These are phyloP conservation scores for Mortierella sp. DNA, from an alignment of 371 early-diverging fungal genomes.

Conservation along the genomic window DNA sequence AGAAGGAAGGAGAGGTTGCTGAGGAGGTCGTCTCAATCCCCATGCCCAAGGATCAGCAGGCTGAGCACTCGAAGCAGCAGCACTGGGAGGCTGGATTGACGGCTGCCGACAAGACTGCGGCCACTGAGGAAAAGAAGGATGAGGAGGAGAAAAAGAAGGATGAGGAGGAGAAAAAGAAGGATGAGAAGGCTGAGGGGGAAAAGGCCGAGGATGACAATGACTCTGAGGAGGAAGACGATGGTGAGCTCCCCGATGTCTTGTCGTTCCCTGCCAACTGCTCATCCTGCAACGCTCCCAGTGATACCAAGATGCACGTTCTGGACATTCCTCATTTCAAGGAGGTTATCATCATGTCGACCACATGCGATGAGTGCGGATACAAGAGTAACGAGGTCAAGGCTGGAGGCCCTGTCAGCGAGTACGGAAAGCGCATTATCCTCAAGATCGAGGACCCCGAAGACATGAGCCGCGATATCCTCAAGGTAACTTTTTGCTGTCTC, in stretches of 20 bases:
- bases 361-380: constrained; percentile 93
- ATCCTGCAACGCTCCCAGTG: constrained; percentile 83
- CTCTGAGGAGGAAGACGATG: constrained; percentile 57
- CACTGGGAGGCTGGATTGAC: constrained; percentile 55
- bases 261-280: constrained; percentile 93
- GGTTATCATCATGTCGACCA: constrained; percentile 96
- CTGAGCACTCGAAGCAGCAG: constrained; percentile 49
- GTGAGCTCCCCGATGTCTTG: constrained; percentile 74
- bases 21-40: constrained; percentile 45
- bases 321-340: constrained; percentile 96
- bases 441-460: constrained; percentile 88
- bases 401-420: constrained; percentile 86
- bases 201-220: background rate
- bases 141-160: constrained; percentile 30
- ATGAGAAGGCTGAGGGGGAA: constrained; percentile 30
- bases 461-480: constrained; percentile 93
- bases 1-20: constrained; percentile 59
- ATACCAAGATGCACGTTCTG: constrained; percentile 93
- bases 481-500: constrained; percentile 59
- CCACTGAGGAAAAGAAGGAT: constrained; percentile 38
- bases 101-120: constrained; percentile 16
- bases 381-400: constrained; percentile 97
- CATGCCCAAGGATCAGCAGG: constrained; percentile 52
- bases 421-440: constrained; percentile 87
- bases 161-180: constrained; percentile 6